A percentile compares a stretch with the other conserved stretches of the same genome.
These are phyloP conservation scores for Polyrhizophydium stewartii DNA, from an alignment of 371 early-diverging fungal genomes.

Conservation along the genomic window DNA sequence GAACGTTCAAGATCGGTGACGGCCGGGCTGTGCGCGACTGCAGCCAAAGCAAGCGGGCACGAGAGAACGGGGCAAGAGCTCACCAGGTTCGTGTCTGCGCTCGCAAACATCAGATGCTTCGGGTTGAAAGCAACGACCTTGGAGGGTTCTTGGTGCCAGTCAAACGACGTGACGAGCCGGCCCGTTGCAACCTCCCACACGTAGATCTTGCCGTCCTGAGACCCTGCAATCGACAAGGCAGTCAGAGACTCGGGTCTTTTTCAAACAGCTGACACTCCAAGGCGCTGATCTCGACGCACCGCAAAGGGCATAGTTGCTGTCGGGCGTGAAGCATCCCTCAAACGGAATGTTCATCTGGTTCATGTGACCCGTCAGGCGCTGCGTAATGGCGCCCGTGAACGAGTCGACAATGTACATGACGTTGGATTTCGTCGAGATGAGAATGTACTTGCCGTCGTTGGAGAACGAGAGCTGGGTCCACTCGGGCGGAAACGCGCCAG, in stretches of 20 bases:
- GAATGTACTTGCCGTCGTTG: slow-evolving; percentile 67
- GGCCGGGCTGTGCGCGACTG: background rate
- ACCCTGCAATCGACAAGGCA: no score
- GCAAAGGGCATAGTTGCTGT: slow-evolving; percentile 65
- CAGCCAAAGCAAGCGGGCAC: background rate
- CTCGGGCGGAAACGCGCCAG: background rate
- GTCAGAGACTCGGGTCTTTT: no score
- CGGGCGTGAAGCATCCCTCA: slow-evolving; percentile 68
- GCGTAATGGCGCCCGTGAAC: slow-evolving; percentile 47
- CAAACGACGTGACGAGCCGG: slow-evolving; percentile 32
- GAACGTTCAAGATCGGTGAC: background rate
- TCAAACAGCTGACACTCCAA: no score
- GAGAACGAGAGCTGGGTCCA: slow-evolving; percentile 54
- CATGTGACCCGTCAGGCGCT: slow-evolving; percentile 50
- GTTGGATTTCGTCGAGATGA: slow-evolving; percentile 68
- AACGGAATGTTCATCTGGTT: slow-evolving; percentile 22
- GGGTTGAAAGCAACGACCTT: slow-evolving; percentile 68
- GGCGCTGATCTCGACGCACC: slow-evolving; percentile 32
- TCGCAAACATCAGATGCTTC: slow-evolving; percentile 61
- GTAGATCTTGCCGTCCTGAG: slow-evolving; percentile 56
- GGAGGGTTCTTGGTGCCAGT: slow-evolving; percentile 43
- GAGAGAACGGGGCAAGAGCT: slow-evolving; percentile 1
- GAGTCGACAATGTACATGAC: slow-evolving; percentile 68
- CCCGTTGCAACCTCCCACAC: slow-evolving; percentile 62
- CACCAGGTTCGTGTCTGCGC: slow-evolving; percentile 30